These are phyloP conservation scores for Aureoboletus auriporus DNA, from an alignment of 768 basidiomycete genomes.

Conservation along the genomic window DNA sequence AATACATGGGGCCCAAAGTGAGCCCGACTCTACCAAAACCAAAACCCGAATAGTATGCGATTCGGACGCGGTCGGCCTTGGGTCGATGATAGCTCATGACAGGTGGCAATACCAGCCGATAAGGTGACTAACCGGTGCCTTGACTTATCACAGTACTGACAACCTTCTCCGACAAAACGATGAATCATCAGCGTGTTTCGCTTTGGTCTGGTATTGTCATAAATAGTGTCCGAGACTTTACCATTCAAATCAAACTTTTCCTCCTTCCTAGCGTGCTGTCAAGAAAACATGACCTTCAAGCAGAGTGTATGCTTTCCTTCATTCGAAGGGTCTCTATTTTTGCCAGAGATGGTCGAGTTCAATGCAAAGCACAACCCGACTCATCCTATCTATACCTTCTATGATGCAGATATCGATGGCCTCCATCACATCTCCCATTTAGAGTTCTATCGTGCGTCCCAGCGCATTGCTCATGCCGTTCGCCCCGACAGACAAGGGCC, in stretches of 20 bases:
- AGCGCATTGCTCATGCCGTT: constrained; percentile 39
- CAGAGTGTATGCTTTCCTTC: constrained; percentile 19
- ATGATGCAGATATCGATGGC: constrained; percentile 13
- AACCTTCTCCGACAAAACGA: too few relatives aligned
- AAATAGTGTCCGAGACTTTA: neutral
- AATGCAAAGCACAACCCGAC: constrained; percentile 33
- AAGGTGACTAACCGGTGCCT: too few relatives aligned
- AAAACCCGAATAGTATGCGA: too few relatives aligned
- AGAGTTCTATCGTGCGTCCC: constrained; percentile 43
- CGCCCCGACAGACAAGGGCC: constrained; percentile 30
- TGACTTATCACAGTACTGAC: too few relatives aligned
- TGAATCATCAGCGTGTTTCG: too few relatives aligned
- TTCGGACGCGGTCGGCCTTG: too few relatives aligned
- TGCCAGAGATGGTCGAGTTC: constrained; percentile 16
- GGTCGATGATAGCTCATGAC: too few relatives aligned
- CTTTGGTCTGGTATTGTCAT: neutral
- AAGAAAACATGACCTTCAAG: neutral
- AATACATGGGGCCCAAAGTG: too few relatives aligned
- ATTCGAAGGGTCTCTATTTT: constrained; percentile 30
- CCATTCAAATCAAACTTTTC: neutral
- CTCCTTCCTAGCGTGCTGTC: neutral
- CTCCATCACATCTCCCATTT: constrained; percentile 33
- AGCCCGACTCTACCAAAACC: too few relatives aligned
- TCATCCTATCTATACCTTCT: constrained; percentile 30
- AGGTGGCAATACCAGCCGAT: too few relatives aligned